Evolutionary conservation across 108 stramenopile genomes (phyloP).

Genomic region (Nannochloropsis gaditana): DNA sequence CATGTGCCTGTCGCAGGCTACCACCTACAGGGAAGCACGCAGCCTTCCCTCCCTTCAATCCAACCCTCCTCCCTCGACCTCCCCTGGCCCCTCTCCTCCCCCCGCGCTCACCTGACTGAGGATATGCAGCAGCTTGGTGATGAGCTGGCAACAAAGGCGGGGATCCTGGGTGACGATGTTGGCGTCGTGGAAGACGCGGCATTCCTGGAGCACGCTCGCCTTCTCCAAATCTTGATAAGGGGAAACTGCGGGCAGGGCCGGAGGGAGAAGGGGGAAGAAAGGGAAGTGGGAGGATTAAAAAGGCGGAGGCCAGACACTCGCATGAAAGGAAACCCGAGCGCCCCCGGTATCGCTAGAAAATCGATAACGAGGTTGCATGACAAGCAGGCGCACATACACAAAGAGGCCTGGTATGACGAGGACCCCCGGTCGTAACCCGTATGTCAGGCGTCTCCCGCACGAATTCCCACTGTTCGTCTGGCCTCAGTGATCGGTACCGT

Average conservation of each 20-base stretch:
- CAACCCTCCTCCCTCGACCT: background rate
- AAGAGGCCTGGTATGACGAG: background rate
- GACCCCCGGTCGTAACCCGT: too few species aligned
- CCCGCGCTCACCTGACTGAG: constrained; percentile 36
- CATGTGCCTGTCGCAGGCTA: too few species aligned
- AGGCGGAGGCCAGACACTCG: background rate
- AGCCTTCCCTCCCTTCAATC: background rate
- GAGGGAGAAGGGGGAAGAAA: background rate
- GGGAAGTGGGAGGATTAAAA: background rate
- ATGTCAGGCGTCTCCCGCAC: too few species aligned
- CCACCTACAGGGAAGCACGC: too few species aligned
- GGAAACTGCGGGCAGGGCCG: constrained; percentile 30
- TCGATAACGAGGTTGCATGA: background rate
- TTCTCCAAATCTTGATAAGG: constrained; percentile 95
- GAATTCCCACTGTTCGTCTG: too few species aligned
- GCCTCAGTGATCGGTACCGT: too few species aligned
- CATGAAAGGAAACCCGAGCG: background rate
- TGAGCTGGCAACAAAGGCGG: constrained; percentile 92
- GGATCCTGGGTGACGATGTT: constrained; percentile 87
- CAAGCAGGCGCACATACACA: background rate
- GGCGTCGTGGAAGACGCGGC: constrained; percentile 92
- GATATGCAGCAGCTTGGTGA: constrained; percentile 87
- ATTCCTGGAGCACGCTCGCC: constrained; percentile 92
- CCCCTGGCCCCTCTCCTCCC: background rate
- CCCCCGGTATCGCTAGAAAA: background rate